These are phyloP conservation scores for Plasmopara halstedii DNA, from an alignment of 352 stramenopile genomes.

Conservation along the genomic window DNA sequence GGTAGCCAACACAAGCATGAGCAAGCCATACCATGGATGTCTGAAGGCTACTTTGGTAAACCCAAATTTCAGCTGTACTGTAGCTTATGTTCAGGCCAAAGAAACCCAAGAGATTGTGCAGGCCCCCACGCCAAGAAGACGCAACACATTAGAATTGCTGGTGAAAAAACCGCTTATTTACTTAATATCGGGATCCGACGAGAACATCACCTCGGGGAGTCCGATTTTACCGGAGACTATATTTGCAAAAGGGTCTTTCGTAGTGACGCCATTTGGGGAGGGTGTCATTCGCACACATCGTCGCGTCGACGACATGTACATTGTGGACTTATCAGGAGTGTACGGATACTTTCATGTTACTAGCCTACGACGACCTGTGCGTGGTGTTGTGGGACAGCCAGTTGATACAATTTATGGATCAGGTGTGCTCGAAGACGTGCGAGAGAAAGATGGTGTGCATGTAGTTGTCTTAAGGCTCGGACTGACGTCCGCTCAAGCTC, in stretches of 20 bases:
- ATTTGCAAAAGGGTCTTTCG: constrained; percentile 41
- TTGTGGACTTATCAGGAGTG: constrained; percentile 37
- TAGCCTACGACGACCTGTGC: constrained; percentile 31
- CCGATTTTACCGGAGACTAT: constrained; percentile 16
- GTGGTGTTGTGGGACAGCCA: constrained; percentile 46
- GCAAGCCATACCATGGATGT: constrained; percentile 33
- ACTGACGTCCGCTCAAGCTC: constrained; percentile 39
- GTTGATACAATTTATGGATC: constrained; percentile 67
- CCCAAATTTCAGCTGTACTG: constrained; percentile 27
- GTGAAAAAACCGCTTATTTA: constrained; percentile 61
- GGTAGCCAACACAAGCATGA: constrained; percentile 41
- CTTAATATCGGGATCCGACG: constrained; percentile 20
- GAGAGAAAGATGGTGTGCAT: constrained; percentile 58
- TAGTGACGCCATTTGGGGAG: constrained; percentile 62
- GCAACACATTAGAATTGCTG: constrained; percentile 66
- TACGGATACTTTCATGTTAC: constrained; percentile 38
- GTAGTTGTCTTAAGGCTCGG: constrained; percentile 56
- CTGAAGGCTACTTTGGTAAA: constrained; percentile 47
- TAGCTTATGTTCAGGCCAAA: constrained; percentile 45
- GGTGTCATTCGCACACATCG: constrained; percentile 45
- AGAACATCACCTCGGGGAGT: neutral
- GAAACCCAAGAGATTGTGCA: constrained; percentile 27
- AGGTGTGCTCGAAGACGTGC: constrained; percentile 49
- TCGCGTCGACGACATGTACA: constrained; percentile 43
- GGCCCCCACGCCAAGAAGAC: constrained; percentile 20